Evolutionary conservation across 805 yeast genomes (phyloP), one percentile per base, ranked within the genome.

Genomic region (Kodamaea leandrae): DNA sequence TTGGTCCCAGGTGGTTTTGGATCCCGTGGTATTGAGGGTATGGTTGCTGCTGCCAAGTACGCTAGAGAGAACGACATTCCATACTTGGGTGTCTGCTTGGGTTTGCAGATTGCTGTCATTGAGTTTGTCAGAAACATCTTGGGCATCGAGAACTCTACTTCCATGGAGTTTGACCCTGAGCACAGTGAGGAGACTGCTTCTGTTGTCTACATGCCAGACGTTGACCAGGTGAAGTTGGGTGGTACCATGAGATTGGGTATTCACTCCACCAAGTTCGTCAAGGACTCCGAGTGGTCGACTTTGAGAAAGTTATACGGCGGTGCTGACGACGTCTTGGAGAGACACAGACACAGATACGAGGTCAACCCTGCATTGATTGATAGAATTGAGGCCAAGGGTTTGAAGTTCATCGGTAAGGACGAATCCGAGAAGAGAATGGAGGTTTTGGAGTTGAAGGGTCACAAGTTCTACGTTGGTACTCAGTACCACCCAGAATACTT

Each of bases 1-100:
- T 76, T 93, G 45, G 96, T 93, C 43, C 99, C 99, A 28, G 99
- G 99, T 60, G 99, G 99, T 1, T 93, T 93, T 59, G 99, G 99
- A 45, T 68, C 80, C 37, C 83, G 99, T 66, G 99, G 99, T 68
- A 87, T 88, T 45, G 98, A 93, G 69, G 99, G 99, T 55, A 93
- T 93, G 99, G 75, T 93, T 61, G 71, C 86, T 27, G 99, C 98
- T 45, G 95, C 97, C 41, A 84, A 86, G 65, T 93, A 95, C 84
- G 99, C 99, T n/a, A 83, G 99, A 71, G 96, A 85, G 65, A 88
- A 88, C 71, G 78, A 83, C 57, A 78, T 88, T 44, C 99, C 99
- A 37, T 93, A 83, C 67, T 75, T 93, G 58, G 99, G 99, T 63
- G 95, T 93, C 48, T 93, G 99, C 70, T 77, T 93, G 43, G 99